Evolutionary conservation across 2,329 filamentous ascomycete genomes (phyloP).

Genomic region (Cryphonectria radicalis): DNA sequence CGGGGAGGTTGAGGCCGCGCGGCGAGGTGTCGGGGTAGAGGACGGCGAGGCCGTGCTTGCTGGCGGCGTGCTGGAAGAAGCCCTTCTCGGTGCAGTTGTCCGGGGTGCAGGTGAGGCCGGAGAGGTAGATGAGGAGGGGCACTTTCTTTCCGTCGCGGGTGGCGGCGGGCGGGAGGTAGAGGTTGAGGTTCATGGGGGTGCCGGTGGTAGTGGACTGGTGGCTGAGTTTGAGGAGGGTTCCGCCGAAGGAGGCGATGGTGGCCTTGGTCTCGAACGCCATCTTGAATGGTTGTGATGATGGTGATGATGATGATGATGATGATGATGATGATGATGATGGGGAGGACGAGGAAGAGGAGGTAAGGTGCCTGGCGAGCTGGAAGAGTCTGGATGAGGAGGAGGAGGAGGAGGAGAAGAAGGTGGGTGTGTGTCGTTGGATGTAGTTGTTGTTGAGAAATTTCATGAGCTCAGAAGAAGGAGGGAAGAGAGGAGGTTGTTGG

Average conservation of each 20-base stretch:
- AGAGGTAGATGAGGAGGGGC: constrained; percentile 90
- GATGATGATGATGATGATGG: constrained; percentile 5
- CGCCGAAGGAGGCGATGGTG: constrained; percentile 89
- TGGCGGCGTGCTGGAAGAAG: constrained; percentile 87
- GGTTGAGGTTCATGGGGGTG: constrained; percentile 90
- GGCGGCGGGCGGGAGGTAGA: constrained; percentile 83
- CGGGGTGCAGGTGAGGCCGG: constrained; percentile 91
- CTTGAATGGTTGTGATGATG: constrained; percentile 34
- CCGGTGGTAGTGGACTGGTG: constrained; percentile 79
- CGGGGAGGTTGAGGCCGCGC: constrained; percentile 76
- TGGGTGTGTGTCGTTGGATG: constrained; percentile 18
- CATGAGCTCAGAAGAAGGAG: constrained; percentile 11
- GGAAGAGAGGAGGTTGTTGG: background rate
- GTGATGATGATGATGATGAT: constrained; percentile 7
- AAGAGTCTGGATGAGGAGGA: constrained; percentile 21
- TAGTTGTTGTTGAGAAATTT: constrained; percentile 22
- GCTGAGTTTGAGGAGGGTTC: constrained; percentile 90
- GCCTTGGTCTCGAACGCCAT: constrained; percentile 91
- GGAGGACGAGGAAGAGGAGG: constrained; percentile 7
- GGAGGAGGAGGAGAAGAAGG: background rate
- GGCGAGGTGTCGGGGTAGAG: constrained; percentile 96
- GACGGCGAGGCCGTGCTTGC: constrained; percentile 82
- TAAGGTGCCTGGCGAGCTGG: constrained; percentile 25
- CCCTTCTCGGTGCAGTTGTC: constrained; percentile 84
- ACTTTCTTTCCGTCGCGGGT: constrained; percentile 60